phyloP scores from a whole-genome alignment of 495 filamentous ascomycete species.

The Elasticomyces elasticus region DNA sequence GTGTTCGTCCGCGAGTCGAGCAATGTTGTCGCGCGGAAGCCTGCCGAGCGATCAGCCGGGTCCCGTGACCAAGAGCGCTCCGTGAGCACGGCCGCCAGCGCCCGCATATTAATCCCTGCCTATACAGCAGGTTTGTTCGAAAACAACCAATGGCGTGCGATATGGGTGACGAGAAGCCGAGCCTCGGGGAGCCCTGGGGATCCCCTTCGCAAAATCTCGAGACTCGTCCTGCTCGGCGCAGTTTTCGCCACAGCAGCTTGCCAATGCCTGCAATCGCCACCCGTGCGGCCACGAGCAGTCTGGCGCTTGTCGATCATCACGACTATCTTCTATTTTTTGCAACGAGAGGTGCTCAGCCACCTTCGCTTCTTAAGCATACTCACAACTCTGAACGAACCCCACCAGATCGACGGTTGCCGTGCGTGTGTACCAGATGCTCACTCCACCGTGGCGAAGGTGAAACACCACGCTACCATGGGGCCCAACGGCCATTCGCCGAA shows the following conservation, averaged over 20 bases:
- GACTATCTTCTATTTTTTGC: slow-evolving; percentile 12
- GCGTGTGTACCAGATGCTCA: not conserved
- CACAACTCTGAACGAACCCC: slow-evolving; percentile 9
- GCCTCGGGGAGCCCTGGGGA: not conserved
- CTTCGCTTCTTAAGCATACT: slow-evolving; percentile 22
- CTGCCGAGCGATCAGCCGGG: no score
- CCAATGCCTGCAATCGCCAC: not conserved
- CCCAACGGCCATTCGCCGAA: not conserved
- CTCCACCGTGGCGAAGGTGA: slow-evolving; percentile 22
- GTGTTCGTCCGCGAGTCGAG: no score
- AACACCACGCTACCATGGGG: slow-evolving; percentile 7
- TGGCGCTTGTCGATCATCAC: not conserved
- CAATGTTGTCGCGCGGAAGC: no score
- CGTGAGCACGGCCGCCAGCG: not conserved
- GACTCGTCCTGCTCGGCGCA: not conserved
- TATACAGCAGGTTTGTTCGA: not conserved
- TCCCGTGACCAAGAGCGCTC: not conserved
- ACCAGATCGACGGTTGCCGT: not conserved
- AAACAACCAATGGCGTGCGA: not conserved
- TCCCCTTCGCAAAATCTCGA: not conserved
- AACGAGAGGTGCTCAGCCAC: slow-evolving; percentile 20
- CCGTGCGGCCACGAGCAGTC: not conserved
- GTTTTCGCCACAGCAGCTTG: not conserved
- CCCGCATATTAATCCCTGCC: not conserved
- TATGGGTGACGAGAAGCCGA: not conserved